Conservation (phyloP, 208 protist species). For the Trypanosoma avium region DNA sequence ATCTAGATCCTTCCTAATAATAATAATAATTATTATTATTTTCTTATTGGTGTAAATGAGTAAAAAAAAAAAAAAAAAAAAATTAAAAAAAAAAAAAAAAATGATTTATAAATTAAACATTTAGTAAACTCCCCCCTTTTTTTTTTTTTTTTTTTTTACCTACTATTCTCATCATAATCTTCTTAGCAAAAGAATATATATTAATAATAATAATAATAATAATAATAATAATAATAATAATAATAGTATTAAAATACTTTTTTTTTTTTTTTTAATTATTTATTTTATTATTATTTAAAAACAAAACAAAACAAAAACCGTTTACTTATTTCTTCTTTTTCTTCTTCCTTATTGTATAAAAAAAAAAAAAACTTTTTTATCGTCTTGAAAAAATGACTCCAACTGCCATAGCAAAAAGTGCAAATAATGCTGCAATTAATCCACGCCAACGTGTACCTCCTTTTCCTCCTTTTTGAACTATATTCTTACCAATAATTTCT, state of each 20-base stretch:
- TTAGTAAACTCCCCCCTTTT: too few species aligned
- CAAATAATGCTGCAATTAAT: not conserved
- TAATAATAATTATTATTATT: too few species aligned
- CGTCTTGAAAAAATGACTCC: not conserved
- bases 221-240: not conserved
- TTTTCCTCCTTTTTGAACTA: not conserved
- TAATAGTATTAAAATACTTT: not conserved
- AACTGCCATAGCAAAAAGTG: conserved; percentile 4
- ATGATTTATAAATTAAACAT: too few species aligned
- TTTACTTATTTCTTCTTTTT: not conserved
- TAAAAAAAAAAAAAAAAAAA: too few species aligned
- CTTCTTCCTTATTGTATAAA: not conserved
- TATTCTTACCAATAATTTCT: not conserved
- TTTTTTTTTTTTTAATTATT: not conserved
- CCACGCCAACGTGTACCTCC: not conserved
- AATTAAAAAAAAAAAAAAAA: too few species aligned
- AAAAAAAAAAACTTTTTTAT: not conserved
- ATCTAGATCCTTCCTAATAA: too few species aligned
- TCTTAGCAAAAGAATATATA: too few species aligned
- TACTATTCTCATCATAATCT: too few species aligned
- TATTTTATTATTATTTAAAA: too few species aligned
- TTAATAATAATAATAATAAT: not conserved
- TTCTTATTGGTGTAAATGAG: too few species aligned
- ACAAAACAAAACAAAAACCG: too few species aligned
- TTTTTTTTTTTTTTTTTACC: too few species aligned